Evolutionary conservation across 176 grass and related monocot genomes (phyloP).

Genomic region (Zea luxurians): DNA sequence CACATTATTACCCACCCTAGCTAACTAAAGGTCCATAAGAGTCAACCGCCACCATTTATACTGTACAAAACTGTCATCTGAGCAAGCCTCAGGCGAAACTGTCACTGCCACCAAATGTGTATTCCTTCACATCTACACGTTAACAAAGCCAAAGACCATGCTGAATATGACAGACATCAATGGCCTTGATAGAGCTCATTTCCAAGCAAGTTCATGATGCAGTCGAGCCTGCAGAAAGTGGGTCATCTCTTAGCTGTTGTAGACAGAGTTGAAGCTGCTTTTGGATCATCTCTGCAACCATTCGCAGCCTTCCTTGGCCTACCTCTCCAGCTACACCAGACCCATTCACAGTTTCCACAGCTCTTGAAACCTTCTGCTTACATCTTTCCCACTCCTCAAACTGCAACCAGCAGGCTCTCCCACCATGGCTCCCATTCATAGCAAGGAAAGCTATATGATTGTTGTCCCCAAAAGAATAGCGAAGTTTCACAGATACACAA

Average conservation of each 20-base stretch:
- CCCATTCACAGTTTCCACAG: constrained; percentile 75
- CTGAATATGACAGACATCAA: constrained; percentile 1
- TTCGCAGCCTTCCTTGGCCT: constrained; percentile 80
- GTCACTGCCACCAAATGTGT: background rate
- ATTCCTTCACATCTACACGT: constrained; percentile 4
- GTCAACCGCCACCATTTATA: constrained; percentile 30
- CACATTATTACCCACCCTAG: constrained; percentile 16
- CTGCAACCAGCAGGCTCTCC: constrained; percentile 86
- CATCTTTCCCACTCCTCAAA: constrained; percentile 94
- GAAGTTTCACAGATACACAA: constrained; percentile 85
- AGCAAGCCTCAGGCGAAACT: constrained; percentile 20
- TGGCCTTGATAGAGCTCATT: constrained; percentile 29
- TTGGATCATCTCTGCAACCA: constrained; percentile 87
- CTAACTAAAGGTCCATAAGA: constrained; percentile 20
- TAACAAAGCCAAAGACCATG: constrained; percentile 1
- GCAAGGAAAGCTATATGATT: constrained; percentile 65
- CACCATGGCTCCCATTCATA: constrained; percentile 95
- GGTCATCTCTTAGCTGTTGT: constrained; percentile 79
- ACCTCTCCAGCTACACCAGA: constrained; percentile 58
- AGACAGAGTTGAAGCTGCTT: constrained; percentile 72
- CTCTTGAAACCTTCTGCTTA: constrained; percentile 81
- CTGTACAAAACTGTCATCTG: constrained; percentile 48
- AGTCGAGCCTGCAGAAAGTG: constrained; percentile 66
- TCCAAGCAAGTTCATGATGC: constrained; percentile 54
- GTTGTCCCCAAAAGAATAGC: constrained; percentile 87